phyloP scores from a whole-genome alignment of 2,329 filamentous ascomycete species.

The Exophiala sp. region DNA sequence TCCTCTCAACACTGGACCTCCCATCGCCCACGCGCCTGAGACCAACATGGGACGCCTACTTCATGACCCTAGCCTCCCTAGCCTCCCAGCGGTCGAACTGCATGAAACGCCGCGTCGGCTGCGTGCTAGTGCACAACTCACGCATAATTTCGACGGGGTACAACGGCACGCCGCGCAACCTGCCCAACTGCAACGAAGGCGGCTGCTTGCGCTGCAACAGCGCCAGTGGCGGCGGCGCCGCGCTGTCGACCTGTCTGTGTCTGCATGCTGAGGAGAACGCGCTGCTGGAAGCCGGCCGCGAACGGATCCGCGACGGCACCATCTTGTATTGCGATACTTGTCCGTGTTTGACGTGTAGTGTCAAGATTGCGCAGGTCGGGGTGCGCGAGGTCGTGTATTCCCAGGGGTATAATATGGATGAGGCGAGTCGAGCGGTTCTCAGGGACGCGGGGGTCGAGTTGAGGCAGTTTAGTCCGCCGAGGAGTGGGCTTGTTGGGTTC shows the following conservation, averaged over 20 bases:
- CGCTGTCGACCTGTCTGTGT: slow-evolving; percentile 81
- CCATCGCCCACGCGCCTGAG: slow-evolving; percentile 72
- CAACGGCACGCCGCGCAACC: slow-evolving; percentile 88
- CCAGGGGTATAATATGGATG: slow-evolving; percentile 91
- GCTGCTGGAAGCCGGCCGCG: slow-evolving; percentile 84
- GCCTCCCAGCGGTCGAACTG: slow-evolving; percentile 89
- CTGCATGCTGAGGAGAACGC: slow-evolving; percentile 99
- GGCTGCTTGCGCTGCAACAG: slow-evolving; percentile 85
- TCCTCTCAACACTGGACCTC: slow-evolving; percentile 69
- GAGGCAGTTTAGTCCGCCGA: slow-evolving; percentile 60
- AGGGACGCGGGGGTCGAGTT: slow-evolving; percentile 74
- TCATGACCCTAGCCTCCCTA: slow-evolving; percentile 92
- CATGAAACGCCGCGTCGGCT: slow-evolving; percentile 96
- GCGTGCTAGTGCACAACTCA: slow-evolving; percentile 72
- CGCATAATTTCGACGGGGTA: slow-evolving; percentile 93
- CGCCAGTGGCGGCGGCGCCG: slow-evolving; percentile 59
- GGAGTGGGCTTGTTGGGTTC: slow-evolving; percentile 22
- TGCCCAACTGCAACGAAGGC: slow-evolving; percentile 86
- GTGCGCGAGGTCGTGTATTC: slow-evolving; percentile 94
- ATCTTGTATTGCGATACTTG: slow-evolving; percentile 94
- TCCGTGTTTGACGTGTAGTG: slow-evolving; percentile 93
- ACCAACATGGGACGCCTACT: slow-evolving; percentile 93
- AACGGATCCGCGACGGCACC: slow-evolving; percentile 74
- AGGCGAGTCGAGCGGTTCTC: slow-evolving; percentile 73
- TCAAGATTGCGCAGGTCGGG: slow-evolving; percentile 96